Conservation (phyloP, 2,329 filamentous ascomycete genomes). For the Fusarium torreyae region DNA sequence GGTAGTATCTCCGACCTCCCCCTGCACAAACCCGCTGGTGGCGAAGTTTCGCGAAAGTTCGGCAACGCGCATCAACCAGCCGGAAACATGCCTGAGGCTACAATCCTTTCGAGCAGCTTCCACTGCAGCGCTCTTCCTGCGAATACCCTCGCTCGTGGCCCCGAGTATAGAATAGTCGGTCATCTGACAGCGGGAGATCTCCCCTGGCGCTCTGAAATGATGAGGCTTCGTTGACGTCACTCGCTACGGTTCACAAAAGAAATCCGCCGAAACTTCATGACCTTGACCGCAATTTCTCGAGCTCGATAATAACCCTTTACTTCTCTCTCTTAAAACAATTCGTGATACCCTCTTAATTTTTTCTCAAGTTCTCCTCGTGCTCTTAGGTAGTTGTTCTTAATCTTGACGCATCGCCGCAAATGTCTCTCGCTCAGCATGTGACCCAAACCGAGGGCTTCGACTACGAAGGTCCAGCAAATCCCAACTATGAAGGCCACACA, state of each 20-base stretch:
- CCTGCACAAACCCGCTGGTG: conserved; percentile 13
- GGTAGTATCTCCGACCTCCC: background rate
- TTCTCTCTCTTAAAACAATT: background rate
- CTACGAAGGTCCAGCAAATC: conserved; percentile 51
- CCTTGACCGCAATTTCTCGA: conserved; percentile 6
- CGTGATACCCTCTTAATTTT: background rate
- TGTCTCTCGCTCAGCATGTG: conserved; percentile 62
- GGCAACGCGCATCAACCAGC: background rate
- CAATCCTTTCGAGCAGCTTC: background rate
- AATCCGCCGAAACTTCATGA: conserved; percentile 20
- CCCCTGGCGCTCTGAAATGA: background rate
- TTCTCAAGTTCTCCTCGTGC: background rate
- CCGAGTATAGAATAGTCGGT: conserved; percentile 12
- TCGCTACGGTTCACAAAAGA: conserved; percentile 12
- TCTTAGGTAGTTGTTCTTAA: background rate
- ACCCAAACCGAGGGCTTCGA: conserved; percentile 60
- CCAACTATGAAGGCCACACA: conserved; percentile 32
- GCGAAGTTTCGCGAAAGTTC: conserved; percentile 36
- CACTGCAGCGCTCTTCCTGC: background rate
- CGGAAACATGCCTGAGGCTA: conserved; percentile 25
- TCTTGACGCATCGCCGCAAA: conserved; percentile 32
- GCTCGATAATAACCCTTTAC: background rate
- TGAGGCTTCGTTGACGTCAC: conserved; percentile 38
- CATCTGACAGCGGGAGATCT: conserved; percentile 7
- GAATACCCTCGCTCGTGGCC: conserved; percentile 25